Evolutionary conservation across 2,329 filamentous ascomycete genomes (phyloP).

Genomic region (Alternaria atra): DNA sequence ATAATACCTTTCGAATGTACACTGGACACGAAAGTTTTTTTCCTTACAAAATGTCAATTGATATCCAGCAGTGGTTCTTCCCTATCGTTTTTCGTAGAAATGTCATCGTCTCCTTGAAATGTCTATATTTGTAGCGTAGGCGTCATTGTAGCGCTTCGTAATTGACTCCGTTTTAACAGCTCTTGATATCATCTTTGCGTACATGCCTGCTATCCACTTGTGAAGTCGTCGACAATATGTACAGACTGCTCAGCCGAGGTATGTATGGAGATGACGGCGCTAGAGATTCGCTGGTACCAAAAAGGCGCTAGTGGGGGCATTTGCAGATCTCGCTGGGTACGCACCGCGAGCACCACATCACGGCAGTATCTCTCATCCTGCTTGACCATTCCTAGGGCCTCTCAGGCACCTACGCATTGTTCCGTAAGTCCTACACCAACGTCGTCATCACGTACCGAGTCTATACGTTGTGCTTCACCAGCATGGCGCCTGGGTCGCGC

Average conservation of each 20-base stretch:
- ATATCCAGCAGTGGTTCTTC: conserved; percentile 13
- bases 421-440: conserved; percentile 23
- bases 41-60: conserved; percentile 17
- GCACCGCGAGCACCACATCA: conserved; percentile 30
- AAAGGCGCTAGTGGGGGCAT: neutral
- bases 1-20: conserved; percentile 21
- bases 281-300: neutral
- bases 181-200: neutral
- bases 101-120: conserved; percentile 5
- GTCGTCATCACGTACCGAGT: neutral
- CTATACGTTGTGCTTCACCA: neutral
- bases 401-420: conserved; percentile 17
- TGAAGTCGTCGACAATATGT: too few species aligned
- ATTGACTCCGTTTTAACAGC: neutral
- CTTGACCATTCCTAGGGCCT: conserved; percentile 21
- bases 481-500: conserved; percentile 2
- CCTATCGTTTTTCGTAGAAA: neutral
- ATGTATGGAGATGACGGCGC: neutral
- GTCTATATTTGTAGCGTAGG: neutral
- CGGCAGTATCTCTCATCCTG: conserved; percentile 36
- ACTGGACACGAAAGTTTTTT: conserved; percentile 15
- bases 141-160: neutral
- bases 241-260: too few species aligned
- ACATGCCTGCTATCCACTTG: neutral
- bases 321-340: neutral